Conservation (phyloP, 768 basidiomycete species). For the Serendipita sp. region DNA sequence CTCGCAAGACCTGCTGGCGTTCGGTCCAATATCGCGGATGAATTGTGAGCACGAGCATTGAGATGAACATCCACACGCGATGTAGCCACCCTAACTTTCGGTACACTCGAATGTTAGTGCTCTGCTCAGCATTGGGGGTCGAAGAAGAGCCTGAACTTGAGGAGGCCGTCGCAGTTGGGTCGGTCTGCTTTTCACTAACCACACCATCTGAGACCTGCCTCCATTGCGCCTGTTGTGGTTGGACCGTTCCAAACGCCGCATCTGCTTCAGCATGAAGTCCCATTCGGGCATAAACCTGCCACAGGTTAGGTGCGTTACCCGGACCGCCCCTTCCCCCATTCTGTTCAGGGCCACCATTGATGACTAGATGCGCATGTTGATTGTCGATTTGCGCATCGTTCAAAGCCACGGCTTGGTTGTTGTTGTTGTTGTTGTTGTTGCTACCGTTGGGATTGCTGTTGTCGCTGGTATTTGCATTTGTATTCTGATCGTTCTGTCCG, state of each 20-base stretch:
- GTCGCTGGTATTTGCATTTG: not conserved
- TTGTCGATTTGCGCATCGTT: not conserved
- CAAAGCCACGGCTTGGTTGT: not conserved
- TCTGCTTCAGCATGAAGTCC: not conserved
- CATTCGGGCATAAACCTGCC: not conserved
- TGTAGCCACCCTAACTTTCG: not conserved
- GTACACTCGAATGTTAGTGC: not conserved
- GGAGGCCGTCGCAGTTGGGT: not conserved
- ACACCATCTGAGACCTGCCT: not conserved
- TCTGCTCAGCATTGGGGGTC: not conserved
- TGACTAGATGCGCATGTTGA: not conserved
- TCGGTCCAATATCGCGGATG: conserved; percentile 5
- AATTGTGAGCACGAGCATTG: not conserved
- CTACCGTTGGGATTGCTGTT: not conserved
- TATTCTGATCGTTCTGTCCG: not conserved
- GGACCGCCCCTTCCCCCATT: not conserved
- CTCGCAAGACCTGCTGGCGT: not conserved
- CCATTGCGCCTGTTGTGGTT: not conserved
- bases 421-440: not conserved
- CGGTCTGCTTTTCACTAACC: not conserved
- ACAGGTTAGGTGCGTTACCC: not conserved
- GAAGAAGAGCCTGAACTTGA: not conserved
- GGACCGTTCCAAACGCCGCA: not conserved
- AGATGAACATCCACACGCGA: not conserved
- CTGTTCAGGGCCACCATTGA: not conserved